phyloP scores from a whole-genome alignment of 805 yeast genomes.

The Candida caryicola region DNA sequence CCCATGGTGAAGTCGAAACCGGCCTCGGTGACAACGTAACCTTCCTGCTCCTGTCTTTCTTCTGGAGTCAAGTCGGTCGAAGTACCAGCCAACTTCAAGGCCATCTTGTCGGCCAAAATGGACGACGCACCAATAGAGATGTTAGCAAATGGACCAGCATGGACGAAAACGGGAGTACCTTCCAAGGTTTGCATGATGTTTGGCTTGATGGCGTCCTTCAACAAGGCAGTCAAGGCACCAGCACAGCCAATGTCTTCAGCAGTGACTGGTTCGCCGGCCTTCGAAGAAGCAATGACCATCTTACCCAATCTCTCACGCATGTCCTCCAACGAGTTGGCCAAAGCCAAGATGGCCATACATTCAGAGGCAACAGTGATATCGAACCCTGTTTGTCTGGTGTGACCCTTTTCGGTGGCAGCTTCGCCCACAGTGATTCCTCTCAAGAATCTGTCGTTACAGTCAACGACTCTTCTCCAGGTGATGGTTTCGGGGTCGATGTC shows the following conservation, averaged over 20 bases:
- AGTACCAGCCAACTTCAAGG: conserved; percentile 80
- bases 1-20: conserved; percentile 99
- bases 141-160: conserved; percentile 98
- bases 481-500: conserved; percentile 88
- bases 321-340: conserved; percentile 73
- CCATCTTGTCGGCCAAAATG: conserved; percentile 89
- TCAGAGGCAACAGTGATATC: conserved; percentile 96
- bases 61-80: conserved; percentile 43
- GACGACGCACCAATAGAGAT: conserved; percentile 96
- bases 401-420: conserved; percentile 91
- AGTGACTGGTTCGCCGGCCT: conserved; percentile 77
- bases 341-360: conserved; percentile 92
- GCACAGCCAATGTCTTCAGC: conserved; percentile 94
- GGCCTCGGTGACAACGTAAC: conserved; percentile 95
- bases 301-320: conserved; percentile 85
- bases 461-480: conserved; percentile 91
- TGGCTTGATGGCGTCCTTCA: conserved; percentile 96
- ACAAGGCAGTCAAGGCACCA: conserved; percentile 90
- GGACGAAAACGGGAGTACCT: conserved; percentile 96
- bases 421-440: conserved; percentile 88
- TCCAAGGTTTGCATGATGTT: conserved; percentile 95
- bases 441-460: conserved; percentile 87
- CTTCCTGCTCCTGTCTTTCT: conserved; percentile 52
- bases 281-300: conserved; percentile 82
- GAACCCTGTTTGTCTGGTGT: conserved; percentile 82